These are phyloP conservation scores for Trichophyton verrucosum DNA, from an alignment of 2,329 filamentous ascomycete species.

Conservation along the genomic window DNA sequence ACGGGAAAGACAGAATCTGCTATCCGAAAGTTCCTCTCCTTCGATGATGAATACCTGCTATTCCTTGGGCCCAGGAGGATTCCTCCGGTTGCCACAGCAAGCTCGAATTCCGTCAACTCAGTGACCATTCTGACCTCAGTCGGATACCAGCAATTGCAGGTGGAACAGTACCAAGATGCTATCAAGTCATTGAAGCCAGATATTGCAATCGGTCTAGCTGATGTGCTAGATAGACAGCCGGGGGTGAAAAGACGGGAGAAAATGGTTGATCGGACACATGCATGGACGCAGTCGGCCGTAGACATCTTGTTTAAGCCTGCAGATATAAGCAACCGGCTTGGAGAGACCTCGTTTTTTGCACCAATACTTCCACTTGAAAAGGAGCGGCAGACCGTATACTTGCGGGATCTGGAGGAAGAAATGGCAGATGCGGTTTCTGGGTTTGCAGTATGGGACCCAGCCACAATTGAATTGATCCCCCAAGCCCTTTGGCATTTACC, in stretches of 20 bases:
- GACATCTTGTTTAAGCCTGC: conserved; percentile 27
- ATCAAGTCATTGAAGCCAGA: conserved; percentile 60
- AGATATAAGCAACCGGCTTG: conserved; percentile 17
- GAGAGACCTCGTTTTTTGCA: conserved; percentile 45
- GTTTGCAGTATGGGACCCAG: conserved; percentile 66
- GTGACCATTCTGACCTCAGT: conserved; percentile 75
- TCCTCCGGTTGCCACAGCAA: conserved; percentile 59
- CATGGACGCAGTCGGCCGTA: conserved; percentile 63
- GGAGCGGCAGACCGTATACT: conserved; percentile 65
- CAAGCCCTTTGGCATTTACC: conserved; percentile 51
- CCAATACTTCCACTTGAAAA: conserved; percentile 62
- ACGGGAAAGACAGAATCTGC: conserved; percentile 38
- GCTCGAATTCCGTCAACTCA: conserved; percentile 54
- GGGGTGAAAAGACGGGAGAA: conserved; percentile 62
- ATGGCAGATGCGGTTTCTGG: conserved; percentile 47
- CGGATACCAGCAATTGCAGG: conserved; percentile 62
- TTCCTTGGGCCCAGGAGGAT: conserved; percentile 67
- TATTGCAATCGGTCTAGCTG: conserved; percentile 64
- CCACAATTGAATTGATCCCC: conserved; percentile 56
- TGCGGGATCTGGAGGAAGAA: conserved; percentile 59
- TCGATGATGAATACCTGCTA: conserved; percentile 52
- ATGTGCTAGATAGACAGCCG: conserved; percentile 49
- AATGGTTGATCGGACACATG: conserved; percentile 76
- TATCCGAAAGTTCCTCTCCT: conserved; percentile 64
- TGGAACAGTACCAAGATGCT: conserved; percentile 55